phyloP scores from a whole-genome alignment of 192 early-diverging fungal species.

The Gaertneriomyces semiglobifer region DNA sequence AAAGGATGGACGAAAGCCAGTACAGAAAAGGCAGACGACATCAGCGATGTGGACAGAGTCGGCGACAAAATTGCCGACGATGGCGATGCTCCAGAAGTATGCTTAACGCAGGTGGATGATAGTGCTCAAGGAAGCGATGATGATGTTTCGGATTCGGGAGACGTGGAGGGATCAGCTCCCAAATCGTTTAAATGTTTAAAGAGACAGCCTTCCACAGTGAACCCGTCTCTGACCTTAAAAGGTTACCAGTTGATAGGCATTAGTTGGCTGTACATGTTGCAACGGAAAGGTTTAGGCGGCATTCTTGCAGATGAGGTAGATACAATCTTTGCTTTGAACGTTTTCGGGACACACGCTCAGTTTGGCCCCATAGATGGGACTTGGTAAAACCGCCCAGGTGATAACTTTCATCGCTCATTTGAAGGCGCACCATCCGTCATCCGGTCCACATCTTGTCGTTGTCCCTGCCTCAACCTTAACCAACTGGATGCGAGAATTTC shows the following conservation, averaged over 20 bases:
- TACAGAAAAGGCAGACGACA: constrained; percentile 6
- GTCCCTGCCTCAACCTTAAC: constrained; percentile 82
- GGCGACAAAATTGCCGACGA: constrained; percentile 7
- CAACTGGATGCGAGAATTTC: constrained; percentile 89
- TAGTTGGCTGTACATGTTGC: constrained; percentile 77
- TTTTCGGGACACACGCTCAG: not conserved
- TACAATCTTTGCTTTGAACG: constrained; percentile 15
- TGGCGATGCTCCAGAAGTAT: constrained; percentile 16
- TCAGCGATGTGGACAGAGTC: too few relatives aligned
- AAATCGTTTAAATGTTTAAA: constrained; percentile 38
- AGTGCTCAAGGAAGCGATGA: constrained; percentile 20
- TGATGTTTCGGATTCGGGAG: not conserved
- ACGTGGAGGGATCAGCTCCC: not conserved
- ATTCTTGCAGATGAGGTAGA: constrained; percentile 58
- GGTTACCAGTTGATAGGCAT: constrained; percentile 84
- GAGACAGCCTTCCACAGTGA: constrained; percentile 60
- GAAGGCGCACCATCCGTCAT: constrained; percentile 41
- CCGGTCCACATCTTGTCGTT: constrained; percentile 73
- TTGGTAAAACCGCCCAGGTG: constrained; percentile 91
- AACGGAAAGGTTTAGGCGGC: constrained; percentile 68
- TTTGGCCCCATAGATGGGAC: constrained; percentile 77
- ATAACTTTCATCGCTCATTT: constrained; percentile 73
- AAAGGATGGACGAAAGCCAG: constrained; percentile 45
- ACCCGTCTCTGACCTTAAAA: constrained; percentile 62
- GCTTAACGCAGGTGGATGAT: constrained; percentile 24